A percentile compares a stretch with the other conserved stretches of the same genome.
Evolutionary conservation across 2,329 filamentous ascomycete genomes (phyloP).

Genomic region (Exophiala oligosperma): DNA sequence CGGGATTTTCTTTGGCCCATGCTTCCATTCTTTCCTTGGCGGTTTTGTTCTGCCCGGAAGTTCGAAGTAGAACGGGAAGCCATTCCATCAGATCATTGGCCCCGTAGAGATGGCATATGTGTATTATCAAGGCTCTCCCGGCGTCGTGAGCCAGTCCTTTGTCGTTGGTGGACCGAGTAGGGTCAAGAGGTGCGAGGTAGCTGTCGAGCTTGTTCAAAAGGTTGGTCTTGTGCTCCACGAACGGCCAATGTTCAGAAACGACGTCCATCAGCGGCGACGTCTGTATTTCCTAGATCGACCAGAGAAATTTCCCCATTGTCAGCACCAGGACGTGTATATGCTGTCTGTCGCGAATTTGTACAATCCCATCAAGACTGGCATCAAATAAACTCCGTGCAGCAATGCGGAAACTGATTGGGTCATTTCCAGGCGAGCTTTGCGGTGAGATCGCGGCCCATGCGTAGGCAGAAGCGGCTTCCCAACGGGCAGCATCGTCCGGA

Average conservation of each 20-base stretch:
- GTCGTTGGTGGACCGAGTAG: neutral
- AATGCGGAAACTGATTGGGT: neutral
- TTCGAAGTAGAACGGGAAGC: constrained; percentile 2
- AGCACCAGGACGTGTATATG: constrained; percentile 3
- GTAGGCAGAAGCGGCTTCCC: neutral
- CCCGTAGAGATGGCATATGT: constrained; percentile 4
- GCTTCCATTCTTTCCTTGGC: constrained; percentile 1
- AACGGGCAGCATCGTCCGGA: neutral
- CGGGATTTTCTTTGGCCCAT: constrained; percentile 1
- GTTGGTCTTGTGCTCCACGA: constrained; percentile 1
- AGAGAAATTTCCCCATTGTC: constrained; percentile 3
- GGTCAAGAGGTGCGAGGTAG: neutral
- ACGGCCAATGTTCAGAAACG: neutral
- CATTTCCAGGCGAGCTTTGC: neutral
- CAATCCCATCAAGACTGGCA: neutral
- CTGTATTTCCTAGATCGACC: constrained; percentile 8
- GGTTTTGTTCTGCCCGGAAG: neutral
- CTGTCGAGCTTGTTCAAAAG: constrained; percentile 4
- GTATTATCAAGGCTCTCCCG: neutral
- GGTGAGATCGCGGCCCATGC: no score
- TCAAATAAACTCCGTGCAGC: constrained; percentile 1
- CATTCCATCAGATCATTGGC: constrained; percentile 6
- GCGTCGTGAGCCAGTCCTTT: neutral
- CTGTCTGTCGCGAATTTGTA: neutral
- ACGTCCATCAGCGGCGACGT: constrained; percentile 3